phyloP scores from a whole-genome alignment of 2,329 filamentous ascomycete genomes.

The Mycogone perniciosa region DNA sequence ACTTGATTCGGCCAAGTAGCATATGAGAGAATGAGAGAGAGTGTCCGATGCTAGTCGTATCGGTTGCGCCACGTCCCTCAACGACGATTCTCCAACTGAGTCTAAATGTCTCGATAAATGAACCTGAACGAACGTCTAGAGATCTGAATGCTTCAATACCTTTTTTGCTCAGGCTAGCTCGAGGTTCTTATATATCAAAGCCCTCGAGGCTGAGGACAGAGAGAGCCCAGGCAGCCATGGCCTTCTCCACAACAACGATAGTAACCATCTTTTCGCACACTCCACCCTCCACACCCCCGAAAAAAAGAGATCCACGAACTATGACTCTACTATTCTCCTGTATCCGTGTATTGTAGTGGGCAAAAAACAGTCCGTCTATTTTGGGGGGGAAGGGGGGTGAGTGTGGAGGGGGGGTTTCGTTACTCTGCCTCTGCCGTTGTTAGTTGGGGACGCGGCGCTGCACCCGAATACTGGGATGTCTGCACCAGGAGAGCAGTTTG shows the following conservation, averaged over 20 bases:
- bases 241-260: constrained; percentile 7
- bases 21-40: too few species aligned
- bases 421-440: not conserved
- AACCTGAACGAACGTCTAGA: not conserved
- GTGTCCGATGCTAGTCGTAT: too few species aligned
- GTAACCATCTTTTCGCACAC: not conserved
- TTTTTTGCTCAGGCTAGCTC: not conserved
- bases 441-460: not conserved
- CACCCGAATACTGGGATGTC: constrained; percentile 1
- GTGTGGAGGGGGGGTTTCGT: not conserved
- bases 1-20: too few species aligned
- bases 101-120: not conserved
- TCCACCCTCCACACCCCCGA: constrained; percentile 2
- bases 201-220: too few species aligned
- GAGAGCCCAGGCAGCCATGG: constrained; percentile 6
- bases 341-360: not conserved
- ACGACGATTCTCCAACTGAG: too few species aligned
- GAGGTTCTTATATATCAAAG: not conserved
- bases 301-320: not conserved
- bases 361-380: not conserved
- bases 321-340: not conserved
- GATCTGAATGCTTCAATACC: not conserved
- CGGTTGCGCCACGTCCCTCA: too few species aligned
- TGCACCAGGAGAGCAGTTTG: not conserved
- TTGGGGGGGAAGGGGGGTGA: not conserved